Conservation (phyloP, 2,329 filamentous ascomycete species). For the Neonectria neomacrospora region DNA sequence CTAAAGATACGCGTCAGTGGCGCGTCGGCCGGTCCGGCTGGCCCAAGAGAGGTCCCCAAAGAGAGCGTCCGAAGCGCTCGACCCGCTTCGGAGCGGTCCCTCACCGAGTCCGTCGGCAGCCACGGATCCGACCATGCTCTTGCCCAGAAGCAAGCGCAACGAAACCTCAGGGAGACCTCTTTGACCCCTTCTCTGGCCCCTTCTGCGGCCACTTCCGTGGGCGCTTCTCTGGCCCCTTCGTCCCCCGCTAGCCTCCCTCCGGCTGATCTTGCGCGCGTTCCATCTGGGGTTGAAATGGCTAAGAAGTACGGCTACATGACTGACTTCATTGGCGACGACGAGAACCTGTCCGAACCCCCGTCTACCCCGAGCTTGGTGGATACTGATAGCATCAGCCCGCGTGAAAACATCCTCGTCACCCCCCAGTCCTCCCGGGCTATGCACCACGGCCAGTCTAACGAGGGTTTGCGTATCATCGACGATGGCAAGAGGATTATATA, state of each 20-base stretch:
- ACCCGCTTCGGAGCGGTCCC: slow-evolving; percentile 34
- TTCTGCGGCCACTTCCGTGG: neutral
- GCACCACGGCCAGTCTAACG: slow-evolving; percentile 42
- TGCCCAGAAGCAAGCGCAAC: slow-evolving; percentile 37
- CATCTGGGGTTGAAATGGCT: slow-evolving; percentile 44
- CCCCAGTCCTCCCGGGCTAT: slow-evolving; percentile 36
- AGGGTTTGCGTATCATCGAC: slow-evolving; percentile 43
- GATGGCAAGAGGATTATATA: slow-evolving; percentile 45
- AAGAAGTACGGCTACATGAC: slow-evolving; percentile 45
- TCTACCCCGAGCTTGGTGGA: slow-evolving; percentile 46
- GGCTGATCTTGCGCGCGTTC: slow-evolving; percentile 38
- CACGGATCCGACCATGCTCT: slow-evolving; percentile 39
- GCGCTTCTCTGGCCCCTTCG: slow-evolving; percentile 26
- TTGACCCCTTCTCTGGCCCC: slow-evolving; percentile 24
- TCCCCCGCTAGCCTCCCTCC: slow-evolving; percentile 27
- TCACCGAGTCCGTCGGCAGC: slow-evolving; percentile 37
- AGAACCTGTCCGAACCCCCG: slow-evolving; percentile 45
- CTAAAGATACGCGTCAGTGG: slow-evolving; percentile 39
- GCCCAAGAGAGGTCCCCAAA: slow-evolving; percentile 5
- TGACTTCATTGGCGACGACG: slow-evolving; percentile 44
- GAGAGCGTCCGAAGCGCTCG: slow-evolving; percentile 14
- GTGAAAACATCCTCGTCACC: slow-evolving; percentile 43
- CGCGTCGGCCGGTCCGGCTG: slow-evolving; percentile 28
- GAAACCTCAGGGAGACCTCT: slow-evolving; percentile 36
- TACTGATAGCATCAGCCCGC: slow-evolving; percentile 47